Percentiles rank a stretch among this genome's conserved stretches.
Evolutionary conservation across 2,329 filamentous ascomycete species (phyloP).

Genomic region (Sordariomycetes sp.): DNA sequence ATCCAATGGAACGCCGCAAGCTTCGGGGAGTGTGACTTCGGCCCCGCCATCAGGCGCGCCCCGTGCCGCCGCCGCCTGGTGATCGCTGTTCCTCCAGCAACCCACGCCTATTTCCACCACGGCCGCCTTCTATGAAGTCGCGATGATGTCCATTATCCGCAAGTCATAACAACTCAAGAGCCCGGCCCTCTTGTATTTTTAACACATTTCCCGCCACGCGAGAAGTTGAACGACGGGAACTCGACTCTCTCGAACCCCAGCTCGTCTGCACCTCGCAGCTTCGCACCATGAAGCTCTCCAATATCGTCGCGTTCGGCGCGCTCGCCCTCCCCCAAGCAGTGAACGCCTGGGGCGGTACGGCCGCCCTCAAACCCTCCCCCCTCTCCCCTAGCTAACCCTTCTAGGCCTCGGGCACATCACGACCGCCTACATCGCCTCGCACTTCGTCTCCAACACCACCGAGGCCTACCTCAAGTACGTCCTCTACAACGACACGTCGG

Average conservation of each 20-base stretch:
- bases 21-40: no score
- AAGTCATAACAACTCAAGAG: neutral
- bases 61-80: neutral
- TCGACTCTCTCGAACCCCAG: neutral
- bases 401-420: constrained; percentile 54
- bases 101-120: neutral
- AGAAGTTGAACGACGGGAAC: neutral
- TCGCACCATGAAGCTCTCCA: constrained; percentile 21
- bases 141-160: neutral
- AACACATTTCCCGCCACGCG: neutral
- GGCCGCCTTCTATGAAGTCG: neutral
- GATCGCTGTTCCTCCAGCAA: neutral
- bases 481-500: constrained; percentile 39
- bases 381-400: neutral
- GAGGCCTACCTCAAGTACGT: constrained; percentile 45
- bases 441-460: constrained; percentile 47
- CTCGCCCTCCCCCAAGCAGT: constrained; percentile 21
- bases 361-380: neutral
- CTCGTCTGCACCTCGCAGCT: neutral
- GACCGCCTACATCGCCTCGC: constrained; percentile 51
- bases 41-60: neutral
- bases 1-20: no score
- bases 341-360: constrained; percentile 32
- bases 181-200: neutral
- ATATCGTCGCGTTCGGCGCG: constrained; percentile 11